phyloP scores from a whole-genome alignment of 2,329 filamentous ascomycete genomes.

The Neoarthrinium moseri region DNA sequence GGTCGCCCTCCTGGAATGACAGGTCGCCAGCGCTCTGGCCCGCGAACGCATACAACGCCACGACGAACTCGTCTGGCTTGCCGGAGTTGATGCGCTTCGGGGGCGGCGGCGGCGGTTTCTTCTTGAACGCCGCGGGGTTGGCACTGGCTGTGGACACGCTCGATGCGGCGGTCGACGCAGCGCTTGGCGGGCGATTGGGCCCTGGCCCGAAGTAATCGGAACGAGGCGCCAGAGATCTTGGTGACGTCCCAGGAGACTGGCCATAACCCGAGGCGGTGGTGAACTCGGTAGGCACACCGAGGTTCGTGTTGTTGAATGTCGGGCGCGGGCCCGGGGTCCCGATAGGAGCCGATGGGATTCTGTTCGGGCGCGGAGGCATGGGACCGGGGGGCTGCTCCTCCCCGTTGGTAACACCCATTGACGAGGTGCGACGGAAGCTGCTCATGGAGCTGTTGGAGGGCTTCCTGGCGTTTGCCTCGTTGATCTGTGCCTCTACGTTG shows the following conservation, averaged over 20 bases:
- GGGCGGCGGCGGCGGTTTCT: conserved; percentile 72
- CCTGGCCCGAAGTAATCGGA: conserved; percentile 30
- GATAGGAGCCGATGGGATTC: conserved; percentile 33
- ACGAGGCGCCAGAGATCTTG: conserved; percentile 23
- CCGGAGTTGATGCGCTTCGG: conserved; percentile 56
- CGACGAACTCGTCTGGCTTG: conserved; percentile 55
- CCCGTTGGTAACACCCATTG: conserved; percentile 39
- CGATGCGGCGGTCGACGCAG: conserved; percentile 24
- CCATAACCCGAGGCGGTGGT: conserved; percentile 39
- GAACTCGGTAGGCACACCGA: conserved; percentile 42
- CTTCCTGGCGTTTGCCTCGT: conserved; percentile 21
- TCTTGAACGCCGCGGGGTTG: conserved; percentile 51
- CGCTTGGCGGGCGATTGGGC: conserved; percentile 17
- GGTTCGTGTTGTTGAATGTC: conserved; percentile 27
- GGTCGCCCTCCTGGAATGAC: conserved; percentile 73
- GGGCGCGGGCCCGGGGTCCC: conserved; percentile 20
- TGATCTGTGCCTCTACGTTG: conserved; percentile 26
- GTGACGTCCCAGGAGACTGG: conserved; percentile 25
- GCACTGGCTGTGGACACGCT: conserved; percentile 23
- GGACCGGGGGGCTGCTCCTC: conserved; percentile 19
- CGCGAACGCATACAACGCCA: conserved; percentile 73
- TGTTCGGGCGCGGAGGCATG: conserved; percentile 29
- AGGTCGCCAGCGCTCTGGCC: conserved; percentile 71
- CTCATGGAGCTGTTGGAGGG: conserved; percentile 27
- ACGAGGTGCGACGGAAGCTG: conserved; percentile 37